phyloP scores from a whole-genome alignment of 108 stramenopile genomes.

The Nitzschia putrida region DNA sequence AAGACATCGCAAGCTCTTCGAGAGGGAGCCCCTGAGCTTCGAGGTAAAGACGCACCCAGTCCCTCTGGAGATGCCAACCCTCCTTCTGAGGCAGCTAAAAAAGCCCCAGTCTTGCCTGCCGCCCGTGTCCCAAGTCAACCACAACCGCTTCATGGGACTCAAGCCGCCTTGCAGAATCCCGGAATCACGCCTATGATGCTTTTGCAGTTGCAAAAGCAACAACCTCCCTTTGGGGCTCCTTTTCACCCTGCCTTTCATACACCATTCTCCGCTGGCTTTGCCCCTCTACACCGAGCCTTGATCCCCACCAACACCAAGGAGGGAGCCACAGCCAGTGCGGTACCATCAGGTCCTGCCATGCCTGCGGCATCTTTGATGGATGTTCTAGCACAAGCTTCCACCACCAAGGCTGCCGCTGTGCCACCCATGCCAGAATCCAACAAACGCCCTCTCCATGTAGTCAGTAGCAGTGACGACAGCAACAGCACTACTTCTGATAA shows the following conservation, averaged over 20 bases:
- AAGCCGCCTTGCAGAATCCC: not conserved
- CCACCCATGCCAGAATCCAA: not conserved
- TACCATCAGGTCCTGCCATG: not conserved
- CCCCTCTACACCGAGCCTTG: conserved; percentile 9
- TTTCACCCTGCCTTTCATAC: not conserved
- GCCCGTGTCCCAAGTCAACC: not conserved
- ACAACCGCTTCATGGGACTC: not conserved
- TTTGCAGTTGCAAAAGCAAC: conserved; percentile 4
- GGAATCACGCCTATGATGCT: not conserved
- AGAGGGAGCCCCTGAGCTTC: conserved; percentile 70
- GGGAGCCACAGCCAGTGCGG: not conserved
- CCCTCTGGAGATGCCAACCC: not conserved
- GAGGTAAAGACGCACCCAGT: conserved; percentile 9
- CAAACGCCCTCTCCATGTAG: not conserved
- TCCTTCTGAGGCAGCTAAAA: not conserved
- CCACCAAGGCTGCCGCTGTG: conserved; percentile 7
- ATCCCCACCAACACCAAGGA: not conserved
- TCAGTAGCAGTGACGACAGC: conserved; percentile 12
- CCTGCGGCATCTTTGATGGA: not conserved
- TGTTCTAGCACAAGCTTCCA: conserved; percentile 6
- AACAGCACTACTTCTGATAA: conserved; percentile 9
- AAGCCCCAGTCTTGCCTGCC: not conserved
- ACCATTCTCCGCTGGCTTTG: not conserved
- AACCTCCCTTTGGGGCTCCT: not conserved
- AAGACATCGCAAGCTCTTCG: conserved; percentile 80